Evolutionary conservation across 331 rosid genomes (phyloP).

Genomic region (Spiraea crenata): DNA sequence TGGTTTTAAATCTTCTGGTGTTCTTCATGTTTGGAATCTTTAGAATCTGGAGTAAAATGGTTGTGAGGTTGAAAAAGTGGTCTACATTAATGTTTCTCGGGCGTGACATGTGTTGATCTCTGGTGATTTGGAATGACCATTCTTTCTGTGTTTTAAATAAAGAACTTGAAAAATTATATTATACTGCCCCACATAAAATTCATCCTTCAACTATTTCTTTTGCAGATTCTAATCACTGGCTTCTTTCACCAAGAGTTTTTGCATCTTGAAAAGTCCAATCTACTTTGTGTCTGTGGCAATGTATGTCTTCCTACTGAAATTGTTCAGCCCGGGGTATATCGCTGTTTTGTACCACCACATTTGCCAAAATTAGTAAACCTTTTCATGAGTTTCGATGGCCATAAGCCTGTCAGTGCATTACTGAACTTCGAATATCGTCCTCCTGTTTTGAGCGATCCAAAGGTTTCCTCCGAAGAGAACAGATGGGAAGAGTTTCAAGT

Average conservation of each 20-base stretch:
- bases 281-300: constrained; percentile 74
- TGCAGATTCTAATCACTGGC: constrained; percentile 83
- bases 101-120: neutral
- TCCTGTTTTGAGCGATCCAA: constrained; percentile 42
- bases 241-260: constrained; percentile 53
- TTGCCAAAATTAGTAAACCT: constrained; percentile 58
- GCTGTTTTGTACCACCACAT: constrained; percentile 68
- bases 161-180: neutral
- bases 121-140: constrained; percentile 1
- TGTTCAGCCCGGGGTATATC: constrained; percentile 86
- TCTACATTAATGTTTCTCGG: neutral
- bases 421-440: constrained; percentile 75
- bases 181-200: neutral
- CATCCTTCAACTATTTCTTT: constrained; percentile 26
- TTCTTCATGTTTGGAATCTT: neutral
- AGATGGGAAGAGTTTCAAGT: constrained; percentile 59
- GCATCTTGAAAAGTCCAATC: constrained; percentile 62
- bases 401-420: constrained; percentile 81
- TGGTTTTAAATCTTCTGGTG: neutral
- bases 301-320: constrained; percentile 49
- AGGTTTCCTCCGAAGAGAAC: constrained; percentile 44
- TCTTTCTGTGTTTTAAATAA: neutral
- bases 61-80: neutral
- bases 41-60: neutral
- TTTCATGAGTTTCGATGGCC: constrained; percentile 74